A percentile compares a stretch with the other conserved stretches of the same genome.
phyloP scores from a whole-genome alignment of 495 filamentous ascomycete genomes.

The Staphylotrichum longicolle region DNA sequence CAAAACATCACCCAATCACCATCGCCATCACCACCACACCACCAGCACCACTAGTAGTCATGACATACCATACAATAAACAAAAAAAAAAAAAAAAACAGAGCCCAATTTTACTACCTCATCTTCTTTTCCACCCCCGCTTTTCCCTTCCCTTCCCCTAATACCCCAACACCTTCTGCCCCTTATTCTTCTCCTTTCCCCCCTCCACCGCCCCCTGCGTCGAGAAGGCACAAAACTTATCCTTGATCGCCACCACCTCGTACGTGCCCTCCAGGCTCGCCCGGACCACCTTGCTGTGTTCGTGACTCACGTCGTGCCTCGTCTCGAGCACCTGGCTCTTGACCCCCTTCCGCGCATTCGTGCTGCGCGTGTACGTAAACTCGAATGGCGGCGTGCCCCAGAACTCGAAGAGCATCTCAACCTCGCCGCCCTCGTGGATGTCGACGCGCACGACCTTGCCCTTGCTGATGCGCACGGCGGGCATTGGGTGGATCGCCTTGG shows the following conservation, averaged over 20 bases:
- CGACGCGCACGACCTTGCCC: constrained; percentile 71
- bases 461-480: constrained; percentile 85
- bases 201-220: constrained; percentile 43
- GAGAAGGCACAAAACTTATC: constrained; percentile 87
- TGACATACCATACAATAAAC: no score
- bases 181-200: constrained; percentile 11
- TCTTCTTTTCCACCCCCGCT: not conserved
- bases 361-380: constrained; percentile 93
- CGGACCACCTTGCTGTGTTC: constrained; percentile 75
- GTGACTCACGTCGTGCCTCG: constrained; percentile 77
- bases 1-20: not conserved
- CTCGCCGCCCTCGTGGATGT: constrained; percentile 94
- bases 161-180: constrained; percentile 27
- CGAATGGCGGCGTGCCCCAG: constrained; percentile 91
- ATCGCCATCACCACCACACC: not conserved
- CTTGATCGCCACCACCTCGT: constrained; percentile 93
- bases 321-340: constrained; percentile 78
- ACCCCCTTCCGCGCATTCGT: constrained; percentile 75
- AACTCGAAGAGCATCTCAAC: constrained; percentile 92
- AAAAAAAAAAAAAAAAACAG: not conserved
- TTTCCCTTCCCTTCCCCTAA: not conserved
- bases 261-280: constrained; percentile 89
- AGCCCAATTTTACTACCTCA: constrained; percentile 10
- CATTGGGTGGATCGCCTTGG: constrained; percentile 83
- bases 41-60: not conserved